A percentile compares a stretch with the other conserved stretches of the same genome.
These are phyloP conservation scores for Fusarium subglutinans DNA, from an alignment of 2,329 filamentous ascomycete genomes.

Conservation along the genomic window DNA sequence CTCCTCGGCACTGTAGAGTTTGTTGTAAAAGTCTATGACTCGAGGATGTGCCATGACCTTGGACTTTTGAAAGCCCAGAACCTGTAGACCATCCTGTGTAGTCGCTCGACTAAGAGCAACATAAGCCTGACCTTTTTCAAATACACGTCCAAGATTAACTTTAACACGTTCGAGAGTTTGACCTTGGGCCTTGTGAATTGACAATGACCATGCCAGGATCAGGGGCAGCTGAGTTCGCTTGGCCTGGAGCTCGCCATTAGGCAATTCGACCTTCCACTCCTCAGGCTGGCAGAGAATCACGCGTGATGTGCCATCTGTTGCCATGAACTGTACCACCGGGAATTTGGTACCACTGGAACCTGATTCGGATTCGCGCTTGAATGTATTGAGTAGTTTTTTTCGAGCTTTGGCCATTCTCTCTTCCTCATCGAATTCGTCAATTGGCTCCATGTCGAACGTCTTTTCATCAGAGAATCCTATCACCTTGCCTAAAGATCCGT, in stretches of 20 bases:
- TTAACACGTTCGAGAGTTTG: constrained; percentile 94
- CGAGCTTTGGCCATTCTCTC: constrained; percentile 59
- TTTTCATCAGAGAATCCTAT: constrained; percentile 54
- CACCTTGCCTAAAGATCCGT: constrained; percentile 91
- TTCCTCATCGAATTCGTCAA: constrained; percentile 53
- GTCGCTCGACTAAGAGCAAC: constrained; percentile 95
- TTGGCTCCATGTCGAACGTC: constrained; percentile 50
- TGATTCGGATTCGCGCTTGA: constrained; percentile 54
- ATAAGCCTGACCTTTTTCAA: constrained; percentile 98
- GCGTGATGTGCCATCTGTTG: constrained; percentile 73
- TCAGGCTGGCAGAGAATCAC: constrained; percentile 83
- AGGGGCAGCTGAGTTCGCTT: constrained; percentile 84
- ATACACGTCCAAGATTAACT: constrained; percentile 90
- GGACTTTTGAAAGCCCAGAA: constrained; percentile 84
- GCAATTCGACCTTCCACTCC: constrained; percentile 96
- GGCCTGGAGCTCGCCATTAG: constrained; percentile 92
- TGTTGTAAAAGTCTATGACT: constrained; percentile 86
- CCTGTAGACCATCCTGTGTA: constrained; percentile 85
- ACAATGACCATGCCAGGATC: constrained; percentile 95
- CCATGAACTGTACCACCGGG: constrained; percentile 85
- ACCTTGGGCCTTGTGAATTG: constrained; percentile 97
- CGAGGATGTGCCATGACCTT: constrained; percentile 95
- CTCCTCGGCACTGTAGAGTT: constrained; percentile 78
- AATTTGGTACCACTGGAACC: constrained; percentile 67
- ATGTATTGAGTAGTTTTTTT: constrained; percentile 64